Percentiles rank a stretch among this genome's conserved stretches.
phyloP scores from a whole-genome alignment of 495 filamentous ascomycete species.

The Xylaria venustula region DNA sequence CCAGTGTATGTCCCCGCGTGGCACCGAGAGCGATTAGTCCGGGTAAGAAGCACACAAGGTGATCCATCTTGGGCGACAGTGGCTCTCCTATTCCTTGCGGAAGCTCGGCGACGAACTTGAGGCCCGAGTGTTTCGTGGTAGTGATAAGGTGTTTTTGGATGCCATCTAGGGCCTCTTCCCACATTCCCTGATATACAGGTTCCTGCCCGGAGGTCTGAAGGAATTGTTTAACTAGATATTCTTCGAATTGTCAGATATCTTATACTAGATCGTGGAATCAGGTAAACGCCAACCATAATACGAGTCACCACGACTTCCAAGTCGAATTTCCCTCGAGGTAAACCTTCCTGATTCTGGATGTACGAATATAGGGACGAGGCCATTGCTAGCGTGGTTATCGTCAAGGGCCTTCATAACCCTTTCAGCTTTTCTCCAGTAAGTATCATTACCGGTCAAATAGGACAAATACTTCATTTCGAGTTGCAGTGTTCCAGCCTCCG shows the following conservation, averaged over 20 bases:
- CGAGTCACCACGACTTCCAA: constrained; percentile 76
- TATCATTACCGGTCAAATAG: constrained; percentile 69
- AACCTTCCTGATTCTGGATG: constrained; percentile 67
- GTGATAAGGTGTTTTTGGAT: constrained; percentile 73
- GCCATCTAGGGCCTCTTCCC: constrained; percentile 67
- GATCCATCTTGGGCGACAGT: constrained; percentile 74
- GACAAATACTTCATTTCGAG: constrained; percentile 85
- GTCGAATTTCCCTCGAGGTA: constrained; percentile 65
- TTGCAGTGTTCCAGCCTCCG: constrained; percentile 72
- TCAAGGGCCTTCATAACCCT: constrained; percentile 72
- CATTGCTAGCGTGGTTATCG: constrained; percentile 60
- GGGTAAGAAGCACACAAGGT: constrained; percentile 78
- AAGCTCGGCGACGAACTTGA: constrained; percentile 69
- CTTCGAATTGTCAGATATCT: constrained; percentile 24
- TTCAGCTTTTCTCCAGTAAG: constrained; percentile 75
- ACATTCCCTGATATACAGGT: constrained; percentile 70
- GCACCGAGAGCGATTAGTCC: constrained; percentile 74
- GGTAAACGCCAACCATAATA: constrained; percentile 53
- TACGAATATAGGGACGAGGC: constrained; percentile 73
- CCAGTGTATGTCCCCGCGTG: constrained; percentile 62
- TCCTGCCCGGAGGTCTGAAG: constrained; percentile 64
- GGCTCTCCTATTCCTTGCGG: constrained; percentile 57
- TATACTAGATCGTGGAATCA: not conserved
- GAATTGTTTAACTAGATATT: constrained; percentile 80
- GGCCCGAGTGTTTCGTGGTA: constrained; percentile 63